Conservation (phyloP, 2,329 filamentous ascomycete species). For the Beauveria sp. region DNA sequence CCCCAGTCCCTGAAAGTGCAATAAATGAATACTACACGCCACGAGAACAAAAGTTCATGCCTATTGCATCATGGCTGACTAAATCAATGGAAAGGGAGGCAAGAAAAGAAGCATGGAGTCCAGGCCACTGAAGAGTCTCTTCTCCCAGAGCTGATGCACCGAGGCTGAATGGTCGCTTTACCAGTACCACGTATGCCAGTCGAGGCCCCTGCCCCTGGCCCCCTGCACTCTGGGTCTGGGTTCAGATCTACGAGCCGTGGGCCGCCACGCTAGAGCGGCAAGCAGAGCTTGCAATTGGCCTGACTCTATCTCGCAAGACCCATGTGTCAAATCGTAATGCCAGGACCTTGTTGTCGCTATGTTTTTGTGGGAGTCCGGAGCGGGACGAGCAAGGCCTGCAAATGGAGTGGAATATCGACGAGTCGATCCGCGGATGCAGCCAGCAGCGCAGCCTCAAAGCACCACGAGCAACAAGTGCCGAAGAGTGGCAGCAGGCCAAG, state of each 20-base stretch:
- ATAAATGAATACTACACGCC: background rate
- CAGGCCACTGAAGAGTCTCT: background rate
- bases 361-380: too few relatives aligned
- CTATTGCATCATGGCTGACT: background rate
- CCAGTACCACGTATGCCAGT: background rate
- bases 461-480: background rate
- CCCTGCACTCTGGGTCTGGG: too few relatives aligned
- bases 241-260: slow-evolving; percentile 1
- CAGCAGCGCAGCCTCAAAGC: background rate
- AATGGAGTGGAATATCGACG: too few relatives aligned
- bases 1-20: background rate
- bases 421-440: background rate
- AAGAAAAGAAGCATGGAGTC: background rate
- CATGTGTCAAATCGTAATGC: too few relatives aligned
- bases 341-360: too few relatives aligned
- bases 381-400: too few relatives aligned
- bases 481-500: background rate
- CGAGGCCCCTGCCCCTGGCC: background rate
- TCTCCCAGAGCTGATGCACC: background rate
- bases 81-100: background rate
- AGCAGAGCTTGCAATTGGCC: background rate
- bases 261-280: background rate
- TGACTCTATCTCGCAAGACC: too few relatives aligned
- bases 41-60: slow-evolving; percentile 3
- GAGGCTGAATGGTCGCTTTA: background rate